phyloP scores from a whole-genome alignment of 2,329 filamentous ascomycete species.

The Proliferodiscus dingleyae region DNA sequence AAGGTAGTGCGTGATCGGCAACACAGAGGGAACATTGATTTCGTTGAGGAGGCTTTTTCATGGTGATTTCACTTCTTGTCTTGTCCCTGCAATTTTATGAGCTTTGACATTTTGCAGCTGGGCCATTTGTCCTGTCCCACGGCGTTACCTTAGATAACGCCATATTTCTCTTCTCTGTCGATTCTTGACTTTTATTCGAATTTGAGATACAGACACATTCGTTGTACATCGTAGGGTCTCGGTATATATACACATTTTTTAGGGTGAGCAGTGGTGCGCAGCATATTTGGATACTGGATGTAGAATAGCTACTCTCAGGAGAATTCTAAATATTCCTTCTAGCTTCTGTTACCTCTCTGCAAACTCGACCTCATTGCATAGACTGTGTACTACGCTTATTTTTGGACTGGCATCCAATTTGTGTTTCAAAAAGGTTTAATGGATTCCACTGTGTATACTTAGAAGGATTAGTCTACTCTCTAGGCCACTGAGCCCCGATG shows the following conservation, averaged over 20 bases:
- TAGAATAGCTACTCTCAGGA: conserved; percentile 1
- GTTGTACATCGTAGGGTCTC: conserved; percentile 15
- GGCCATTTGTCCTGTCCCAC: not conserved
- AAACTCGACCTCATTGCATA: too few species aligned
- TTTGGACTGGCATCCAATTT: too few species aligned
- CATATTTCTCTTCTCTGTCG: conserved; percentile 7
- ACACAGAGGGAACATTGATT: conserved; percentile 64
- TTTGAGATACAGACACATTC: conserved; percentile 8
- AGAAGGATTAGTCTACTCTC: too few species aligned
- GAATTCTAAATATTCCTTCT: too few species aligned
- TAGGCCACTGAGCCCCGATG: too few species aligned
- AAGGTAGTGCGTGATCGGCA: conserved; percentile 61
- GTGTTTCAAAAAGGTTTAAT: too few species aligned
- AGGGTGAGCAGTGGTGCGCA: not conserved
- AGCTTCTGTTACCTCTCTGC: too few species aligned
- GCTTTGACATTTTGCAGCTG: too few species aligned
- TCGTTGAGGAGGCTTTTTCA: conserved; percentile 73
- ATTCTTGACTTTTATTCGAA: conserved; percentile 2
- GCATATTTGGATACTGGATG: not conserved
- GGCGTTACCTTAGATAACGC: not conserved
- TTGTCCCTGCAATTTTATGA: too few species aligned
- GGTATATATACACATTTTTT: too few species aligned
- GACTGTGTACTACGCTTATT: too few species aligned
- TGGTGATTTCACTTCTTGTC: conserved; percentile 42
- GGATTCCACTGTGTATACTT: too few species aligned